Conservation (phyloP, 202 grass and related monocot genomes). For the Schoenoplectus triqueter region DNA sequence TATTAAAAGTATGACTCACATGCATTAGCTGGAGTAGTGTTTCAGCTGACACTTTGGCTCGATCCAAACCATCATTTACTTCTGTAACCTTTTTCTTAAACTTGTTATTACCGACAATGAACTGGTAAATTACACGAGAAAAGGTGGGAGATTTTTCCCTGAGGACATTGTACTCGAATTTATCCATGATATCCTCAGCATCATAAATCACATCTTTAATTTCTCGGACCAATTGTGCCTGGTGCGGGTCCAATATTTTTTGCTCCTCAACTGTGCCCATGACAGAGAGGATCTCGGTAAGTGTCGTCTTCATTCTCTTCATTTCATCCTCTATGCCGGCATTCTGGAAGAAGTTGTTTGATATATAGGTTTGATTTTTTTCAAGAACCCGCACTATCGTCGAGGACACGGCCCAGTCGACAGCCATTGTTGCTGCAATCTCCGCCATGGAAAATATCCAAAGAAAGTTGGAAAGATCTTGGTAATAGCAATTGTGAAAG, state of each 20-base stretch:
- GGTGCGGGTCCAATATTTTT: neutral
- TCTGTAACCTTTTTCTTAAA: neutral
- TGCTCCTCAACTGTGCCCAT: neutral
- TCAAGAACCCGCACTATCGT: neutral
- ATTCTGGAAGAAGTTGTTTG: neutral
- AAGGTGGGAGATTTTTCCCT: neutral
- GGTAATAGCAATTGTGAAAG: too few species aligned
- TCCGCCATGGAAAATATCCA: too few species aligned
- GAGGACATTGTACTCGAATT: neutral
- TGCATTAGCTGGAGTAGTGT: neutral
- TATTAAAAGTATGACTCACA: neutral
- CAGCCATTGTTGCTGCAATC: too few species aligned
- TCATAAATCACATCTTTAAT: neutral
- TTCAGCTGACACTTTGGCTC: neutral
- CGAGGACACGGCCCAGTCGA: neutral
- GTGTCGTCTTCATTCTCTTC: neutral
- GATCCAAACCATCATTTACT: neutral
- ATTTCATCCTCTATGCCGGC: neutral
- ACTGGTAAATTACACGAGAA: neutral
- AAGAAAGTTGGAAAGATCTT: too few species aligned
- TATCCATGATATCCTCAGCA: neutral
- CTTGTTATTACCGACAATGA: neutral
- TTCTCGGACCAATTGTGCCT: neutral
- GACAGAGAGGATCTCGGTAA: neutral
- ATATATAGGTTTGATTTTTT: neutral